Percentiles rank a stretch among this genome's conserved stretches.
Evolutionary conservation across 257 asterid genomes (phyloP).

Genomic region (Fraxinus americana): DNA sequence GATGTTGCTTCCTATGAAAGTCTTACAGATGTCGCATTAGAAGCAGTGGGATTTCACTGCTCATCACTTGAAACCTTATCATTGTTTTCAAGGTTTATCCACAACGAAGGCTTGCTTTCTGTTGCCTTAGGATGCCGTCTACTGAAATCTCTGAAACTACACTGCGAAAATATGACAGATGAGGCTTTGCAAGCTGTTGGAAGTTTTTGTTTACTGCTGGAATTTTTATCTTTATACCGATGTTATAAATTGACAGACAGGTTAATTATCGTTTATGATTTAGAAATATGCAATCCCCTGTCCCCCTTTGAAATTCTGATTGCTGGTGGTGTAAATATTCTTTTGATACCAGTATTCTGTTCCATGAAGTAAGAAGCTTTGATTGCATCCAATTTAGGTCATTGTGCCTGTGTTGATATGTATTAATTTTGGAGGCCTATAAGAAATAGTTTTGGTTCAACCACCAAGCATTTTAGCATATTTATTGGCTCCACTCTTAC

Average conservation of each 20-base stretch:
- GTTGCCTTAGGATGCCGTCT: constrained; percentile 67
- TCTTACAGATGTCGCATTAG: constrained; percentile 70
- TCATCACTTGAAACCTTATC: constrained; percentile 68
- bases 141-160: constrained; percentile 68
- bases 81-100: constrained; percentile 32
- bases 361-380: no score
- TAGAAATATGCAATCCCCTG: no score
- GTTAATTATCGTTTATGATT: constrained; percentile 22
- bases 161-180: constrained; percentile 67
- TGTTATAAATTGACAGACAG: constrained; percentile 83
- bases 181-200: constrained; percentile 74
- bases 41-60: constrained; percentile 79
- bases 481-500: no score
- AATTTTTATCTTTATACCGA: constrained; percentile 67
- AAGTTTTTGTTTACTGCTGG: constrained; percentile 56
- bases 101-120: constrained; percentile 69
- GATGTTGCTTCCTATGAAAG: constrained; percentile 76
- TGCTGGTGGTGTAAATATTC: no score
- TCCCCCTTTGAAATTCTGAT: no score
- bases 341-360: no score
- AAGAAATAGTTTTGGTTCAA: no score
- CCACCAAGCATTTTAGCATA: no score
- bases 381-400: no score
- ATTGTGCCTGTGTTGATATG: no score
- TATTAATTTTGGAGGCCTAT: no score